phyloP scores from a whole-genome alignment of 2,329 filamentous ascomycete species.

The Exophiala spinifera region DNA sequence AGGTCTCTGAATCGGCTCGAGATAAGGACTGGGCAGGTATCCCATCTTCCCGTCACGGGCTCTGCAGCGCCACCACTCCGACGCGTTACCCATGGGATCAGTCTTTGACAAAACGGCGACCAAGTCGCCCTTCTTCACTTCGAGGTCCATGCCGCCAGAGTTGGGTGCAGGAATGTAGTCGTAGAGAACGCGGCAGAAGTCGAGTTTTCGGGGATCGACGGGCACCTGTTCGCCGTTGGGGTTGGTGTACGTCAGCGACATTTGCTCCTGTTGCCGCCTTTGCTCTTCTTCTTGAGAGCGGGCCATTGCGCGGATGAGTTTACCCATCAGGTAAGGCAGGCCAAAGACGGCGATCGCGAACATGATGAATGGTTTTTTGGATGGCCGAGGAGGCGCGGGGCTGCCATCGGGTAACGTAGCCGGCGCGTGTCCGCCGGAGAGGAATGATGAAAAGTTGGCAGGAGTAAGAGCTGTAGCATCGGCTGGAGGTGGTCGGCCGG shows the following conservation, averaged over 20 bases:
- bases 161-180: slow-evolving; percentile 81
- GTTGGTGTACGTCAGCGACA: slow-evolving; percentile 49
- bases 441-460: slow-evolving; percentile 84
- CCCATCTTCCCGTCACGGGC: slow-evolving; percentile 86
- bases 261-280: slow-evolving; percentile 47
- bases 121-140: slow-evolving; percentile 90
- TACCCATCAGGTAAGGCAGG: slow-evolving; percentile 93
- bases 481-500: slow-evolving; percentile 83
- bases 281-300: slow-evolving; percentile 78
- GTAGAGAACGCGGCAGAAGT: slow-evolving; percentile 92
- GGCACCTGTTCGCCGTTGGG: slow-evolving; percentile 41
- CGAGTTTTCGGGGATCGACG: slow-evolving; percentile 84
- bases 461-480: slow-evolving; percentile 85
- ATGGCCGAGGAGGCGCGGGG: slow-evolving; percentile 67
- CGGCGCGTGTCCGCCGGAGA: slow-evolving; percentile 58
- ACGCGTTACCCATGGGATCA: slow-evolving; percentile 85
- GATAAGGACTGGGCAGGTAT: slow-evolving; percentile 86
- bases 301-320: slow-evolving; percentile 82
- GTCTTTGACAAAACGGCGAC: slow-evolving; percentile 91
- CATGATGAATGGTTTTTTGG: slow-evolving; percentile 92
- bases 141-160: slow-evolving; percentile 72
- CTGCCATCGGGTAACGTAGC: slow-evolving; percentile 62
- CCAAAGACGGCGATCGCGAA: slow-evolving; percentile 94
- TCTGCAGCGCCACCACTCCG: slow-evolving; percentile 96
- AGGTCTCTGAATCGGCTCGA: slow-evolving; percentile 68